These are phyloP conservation scores for Termitomyces heimii DNA, from an alignment of 768 basidiomycete genomes.

Conservation along the genomic window DNA sequence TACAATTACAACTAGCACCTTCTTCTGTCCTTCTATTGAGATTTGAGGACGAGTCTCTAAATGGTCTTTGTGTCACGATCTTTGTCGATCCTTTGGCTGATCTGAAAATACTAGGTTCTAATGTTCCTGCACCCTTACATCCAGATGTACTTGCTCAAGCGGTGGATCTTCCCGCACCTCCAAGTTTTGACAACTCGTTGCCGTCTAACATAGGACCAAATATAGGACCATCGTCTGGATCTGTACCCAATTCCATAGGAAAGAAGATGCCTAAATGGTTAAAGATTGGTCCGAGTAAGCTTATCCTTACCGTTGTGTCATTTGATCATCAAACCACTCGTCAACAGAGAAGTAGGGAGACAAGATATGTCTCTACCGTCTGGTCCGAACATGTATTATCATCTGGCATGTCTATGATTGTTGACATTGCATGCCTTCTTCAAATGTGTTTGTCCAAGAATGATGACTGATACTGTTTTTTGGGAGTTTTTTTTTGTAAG, in stretches of 20 bases:
- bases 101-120: slow-evolving; percentile 32
- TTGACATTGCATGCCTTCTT: background rate
- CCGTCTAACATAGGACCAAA: slow-evolving; percentile 4
- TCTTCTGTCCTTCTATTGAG: slow-evolving; percentile 72
- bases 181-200: slow-evolving; percentile 17
- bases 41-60: slow-evolving; percentile 68
- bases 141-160: slow-evolving; percentile 51
- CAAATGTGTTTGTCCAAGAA: background rate
- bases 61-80: slow-evolving; percentile 35
- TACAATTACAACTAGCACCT: slow-evolving; percentile 71
- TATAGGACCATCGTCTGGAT: slow-evolving; percentile 4
- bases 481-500: background rate
- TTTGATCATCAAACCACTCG: background rate
- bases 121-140: slow-evolving; percentile 59
- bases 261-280: slow-evolving; percentile 79
- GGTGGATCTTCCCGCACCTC: slow-evolving; percentile 61
- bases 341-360: slow-evolving; percentile 11
- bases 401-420: background rate
- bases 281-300: slow-evolving; percentile 58
- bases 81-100: slow-evolving; percentile 13
- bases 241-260: slow-evolving; percentile 18
- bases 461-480: background rate
- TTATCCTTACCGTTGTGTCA: background rate
- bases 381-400: background rate
- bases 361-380: background rate